Evolutionary conservation across 169 alveolate genomes (phyloP).

Genomic region (Plasmodium fragile): DNA sequence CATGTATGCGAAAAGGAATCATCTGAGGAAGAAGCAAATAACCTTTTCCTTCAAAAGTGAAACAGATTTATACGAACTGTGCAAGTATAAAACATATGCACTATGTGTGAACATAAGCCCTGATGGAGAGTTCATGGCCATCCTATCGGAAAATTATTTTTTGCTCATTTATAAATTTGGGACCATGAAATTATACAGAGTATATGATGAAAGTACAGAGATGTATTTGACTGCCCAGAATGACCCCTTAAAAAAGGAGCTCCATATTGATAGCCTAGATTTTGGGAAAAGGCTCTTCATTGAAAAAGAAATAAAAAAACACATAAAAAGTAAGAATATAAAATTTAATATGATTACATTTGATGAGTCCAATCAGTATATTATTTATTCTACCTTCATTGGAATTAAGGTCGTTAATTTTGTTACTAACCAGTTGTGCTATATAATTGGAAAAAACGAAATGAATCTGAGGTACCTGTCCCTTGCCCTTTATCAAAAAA

Average conservation of each 20-base stretch:
- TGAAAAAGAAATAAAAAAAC: conserved; percentile 93
- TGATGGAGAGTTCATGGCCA: conserved; percentile 89
- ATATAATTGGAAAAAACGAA: conserved; percentile 84
- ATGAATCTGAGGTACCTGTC: conserved; percentile 83
- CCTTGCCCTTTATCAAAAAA: conserved; percentile 81
- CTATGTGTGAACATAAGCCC: conserved; percentile 87
- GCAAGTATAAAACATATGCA: conserved; percentile 86
- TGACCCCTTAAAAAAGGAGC: conserved; percentile 84
- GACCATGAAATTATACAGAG: conserved; percentile 89
- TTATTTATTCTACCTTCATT: conserved; percentile 93
- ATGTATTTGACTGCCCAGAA: conserved; percentile 90
- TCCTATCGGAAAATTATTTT: conserved; percentile 86
- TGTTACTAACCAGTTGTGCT: conserved; percentile 80
- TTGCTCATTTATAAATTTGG: conserved; percentile 88
- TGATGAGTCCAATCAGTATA: conserved; percentile 95
- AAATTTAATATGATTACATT: conserved; percentile 87
- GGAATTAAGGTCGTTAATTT: conserved; percentile 95
- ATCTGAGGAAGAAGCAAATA: conserved; percentile 30
- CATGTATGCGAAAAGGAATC: conserved; percentile 70
- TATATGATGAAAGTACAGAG: conserved; percentile 90
- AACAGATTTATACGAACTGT: conserved; percentile 94
- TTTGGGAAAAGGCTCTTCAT: conserved; percentile 92
- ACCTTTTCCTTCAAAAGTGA: conserved; percentile 83
- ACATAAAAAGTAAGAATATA: conserved; percentile 79
- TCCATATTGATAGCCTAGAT: conserved; percentile 92